These are phyloP conservation scores for Chaetomium strumarium DNA, from an alignment of 2,329 filamentous ascomycete species.

Conservation along the genomic window DNA sequence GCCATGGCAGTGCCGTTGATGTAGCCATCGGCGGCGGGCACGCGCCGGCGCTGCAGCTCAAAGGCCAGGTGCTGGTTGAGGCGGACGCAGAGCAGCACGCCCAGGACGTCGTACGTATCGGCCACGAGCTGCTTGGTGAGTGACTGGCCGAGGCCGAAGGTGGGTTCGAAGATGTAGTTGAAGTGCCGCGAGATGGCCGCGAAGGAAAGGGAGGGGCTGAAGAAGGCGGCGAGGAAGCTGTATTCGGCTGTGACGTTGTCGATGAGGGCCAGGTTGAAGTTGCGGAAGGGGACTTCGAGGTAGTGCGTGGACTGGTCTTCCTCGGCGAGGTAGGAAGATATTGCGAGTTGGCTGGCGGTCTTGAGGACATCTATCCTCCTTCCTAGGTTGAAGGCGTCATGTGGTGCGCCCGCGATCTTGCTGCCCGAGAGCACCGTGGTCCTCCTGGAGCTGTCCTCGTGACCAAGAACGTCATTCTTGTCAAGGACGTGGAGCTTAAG, in stretches of 20 bases:
- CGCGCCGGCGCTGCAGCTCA: constrained; percentile 82
- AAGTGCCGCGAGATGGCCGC: constrained; percentile 78
- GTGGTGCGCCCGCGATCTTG: constrained; percentile 51
- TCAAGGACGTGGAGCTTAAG: constrained; percentile 79
- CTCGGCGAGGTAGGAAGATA: constrained; percentile 85
- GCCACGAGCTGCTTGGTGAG: constrained; percentile 72
- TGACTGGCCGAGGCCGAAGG: constrained; percentile 73
- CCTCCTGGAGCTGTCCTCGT: constrained; percentile 66
- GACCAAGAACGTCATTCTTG: constrained; percentile 74
- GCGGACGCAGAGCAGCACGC: constrained; percentile 83
- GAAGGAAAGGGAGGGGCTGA: constrained; percentile 69
- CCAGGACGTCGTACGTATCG: constrained; percentile 75
- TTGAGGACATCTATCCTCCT: constrained; percentile 78
- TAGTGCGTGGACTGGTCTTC: constrained; percentile 83
- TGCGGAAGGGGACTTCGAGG: constrained; percentile 83
- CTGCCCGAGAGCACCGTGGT: constrained; percentile 50
- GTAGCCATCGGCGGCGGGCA: constrained; percentile 84
- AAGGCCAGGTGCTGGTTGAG: constrained; percentile 93
- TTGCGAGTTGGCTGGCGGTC: constrained; percentile 64
- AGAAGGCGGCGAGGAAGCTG: constrained; percentile 86
- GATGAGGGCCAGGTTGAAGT: constrained; percentile 88
- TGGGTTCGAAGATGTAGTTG: constrained; percentile 80
- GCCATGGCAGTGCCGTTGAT: constrained; percentile 95
- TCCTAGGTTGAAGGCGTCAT: constrained; percentile 86
- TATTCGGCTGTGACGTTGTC: constrained; percentile 96